Percentiles rank a stretch among this genome's conserved stretches.
phyloP scores from a whole-genome alignment of 371 early-diverging fungal genomes.

The Blyttiomyces sp. region DNA sequence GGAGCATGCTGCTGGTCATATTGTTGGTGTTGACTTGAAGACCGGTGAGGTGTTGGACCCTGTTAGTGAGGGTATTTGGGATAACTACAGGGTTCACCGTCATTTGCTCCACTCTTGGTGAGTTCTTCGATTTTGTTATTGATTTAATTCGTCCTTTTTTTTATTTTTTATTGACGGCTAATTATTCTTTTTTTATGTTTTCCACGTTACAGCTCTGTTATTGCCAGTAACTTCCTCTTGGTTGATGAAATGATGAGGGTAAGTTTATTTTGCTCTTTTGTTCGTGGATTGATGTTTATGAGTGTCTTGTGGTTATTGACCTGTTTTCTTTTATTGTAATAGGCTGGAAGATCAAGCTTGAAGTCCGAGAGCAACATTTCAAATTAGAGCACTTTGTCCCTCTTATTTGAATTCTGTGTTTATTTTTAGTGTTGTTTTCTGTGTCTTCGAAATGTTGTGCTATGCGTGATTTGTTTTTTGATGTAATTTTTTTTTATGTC shows the following conservation, averaged over 20 bases:
- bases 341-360: slow-evolving; percentile 10
- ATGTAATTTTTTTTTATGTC: too few relatives aligned
- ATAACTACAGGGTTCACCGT: slow-evolving; percentile 95
- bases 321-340: not conserved
- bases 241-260: slow-evolving; percentile 99
- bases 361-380: too few relatives aligned
- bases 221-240: slow-evolving; percentile 96
- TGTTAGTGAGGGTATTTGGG: slow-evolving; percentile 91
- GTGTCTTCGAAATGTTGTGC: too few relatives aligned
- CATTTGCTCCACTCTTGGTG: slow-evolving; percentile 91
- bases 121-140: not conserved
- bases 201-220: slow-evolving; percentile 62
- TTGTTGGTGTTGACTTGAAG: slow-evolving; percentile 91
- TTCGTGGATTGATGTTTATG: not conserved
- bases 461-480: too few relatives aligned
- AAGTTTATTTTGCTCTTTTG: not conserved
- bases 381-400: too few relatives aligned
- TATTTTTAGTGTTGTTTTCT: too few relatives aligned
- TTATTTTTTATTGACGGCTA: slow-evolving; percentile 9
- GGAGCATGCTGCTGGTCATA: slow-evolving; percentile 84
- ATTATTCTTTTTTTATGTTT: slow-evolving; percentile 3
- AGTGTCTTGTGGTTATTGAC: not conserved
- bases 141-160: slow-evolving; percentile 5
- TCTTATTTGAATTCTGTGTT: too few relatives aligned
- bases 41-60: slow-evolving; percentile 96